phyloP scores from a whole-genome alignment of 371 early-diverging fungal species.

The Actinomortierella ambigua region DNA sequence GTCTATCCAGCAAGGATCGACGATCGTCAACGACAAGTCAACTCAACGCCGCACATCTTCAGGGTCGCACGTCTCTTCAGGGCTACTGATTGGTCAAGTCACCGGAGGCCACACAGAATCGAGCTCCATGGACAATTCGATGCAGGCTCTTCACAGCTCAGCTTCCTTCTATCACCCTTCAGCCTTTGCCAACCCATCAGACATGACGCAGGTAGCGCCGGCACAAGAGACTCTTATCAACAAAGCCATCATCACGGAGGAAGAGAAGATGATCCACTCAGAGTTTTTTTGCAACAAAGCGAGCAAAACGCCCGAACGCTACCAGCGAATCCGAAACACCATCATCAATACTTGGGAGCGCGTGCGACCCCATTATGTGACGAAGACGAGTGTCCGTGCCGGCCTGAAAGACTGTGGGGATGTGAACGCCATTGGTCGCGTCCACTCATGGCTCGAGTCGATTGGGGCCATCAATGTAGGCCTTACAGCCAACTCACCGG shows the following conservation, averaged over 20 bases:
- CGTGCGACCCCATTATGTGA: constrained; percentile 70
- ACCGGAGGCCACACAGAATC: too few relatives aligned
- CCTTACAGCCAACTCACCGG: constrained; percentile 41
- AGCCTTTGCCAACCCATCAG: too few relatives aligned
- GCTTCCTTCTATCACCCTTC: too few relatives aligned
- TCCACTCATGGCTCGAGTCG: constrained; percentile 85
- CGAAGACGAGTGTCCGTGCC: constrained; percentile 72
- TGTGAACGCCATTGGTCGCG: constrained; percentile 90
- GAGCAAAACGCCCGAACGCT: constrained; percentile 88
- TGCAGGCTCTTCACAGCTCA: too few relatives aligned
- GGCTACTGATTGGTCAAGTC: too few relatives aligned
- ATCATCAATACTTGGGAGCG: constrained; percentile 78
- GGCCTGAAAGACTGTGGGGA: constrained; percentile 78
- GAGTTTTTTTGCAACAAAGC: constrained; percentile 80
- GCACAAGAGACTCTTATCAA: constrained; percentile 25
- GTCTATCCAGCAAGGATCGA: neutral
- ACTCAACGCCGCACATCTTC: neutral
- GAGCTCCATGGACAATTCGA: too few relatives aligned
- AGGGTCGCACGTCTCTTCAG: neutral
- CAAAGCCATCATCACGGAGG: constrained; percentile 51
- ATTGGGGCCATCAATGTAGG: constrained; percentile 80
- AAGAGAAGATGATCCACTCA: constrained; percentile 64
- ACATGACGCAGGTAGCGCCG: too few relatives aligned
- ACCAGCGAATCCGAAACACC: constrained; percentile 83
- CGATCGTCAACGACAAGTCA: neutral